Base-by-base conservation (phyloP, 768 basidiomycete species). In the Megacollybia marginata region DNA sequence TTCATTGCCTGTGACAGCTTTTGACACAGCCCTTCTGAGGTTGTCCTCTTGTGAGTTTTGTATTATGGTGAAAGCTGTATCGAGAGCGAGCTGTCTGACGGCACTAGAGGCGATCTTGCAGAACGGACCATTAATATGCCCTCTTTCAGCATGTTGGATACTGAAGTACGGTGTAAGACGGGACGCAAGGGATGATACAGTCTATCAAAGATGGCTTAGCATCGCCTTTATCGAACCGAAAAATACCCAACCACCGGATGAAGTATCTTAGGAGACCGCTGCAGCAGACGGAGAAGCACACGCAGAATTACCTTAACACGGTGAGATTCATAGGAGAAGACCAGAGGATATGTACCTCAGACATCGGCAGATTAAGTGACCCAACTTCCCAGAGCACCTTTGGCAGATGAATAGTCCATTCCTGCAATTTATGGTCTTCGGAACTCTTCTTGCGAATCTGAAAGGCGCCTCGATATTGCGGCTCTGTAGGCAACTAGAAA, bases 351-450 rank as follows among this genome's bases (percentile, higher is more conserved):
- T 71, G 55, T 46, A 88, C 91, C 76, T 88, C 81, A 0, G 83
- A 82, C 4, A 75, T 67, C 1, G 63, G 55, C 15, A 75, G 60
- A 59, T 89, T 78, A 28, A 28, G 6, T 28, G 23, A 28, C 3
- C 85, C 85, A 9, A 87, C 64, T 63, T 97, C 93, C 94, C 94
- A 97, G 4, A 97, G 69, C 6, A 75, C 74, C 64, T 80, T 85
- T 0, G 93, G 91, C 42, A 96, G 74, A 54, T 86, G 80, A 23
- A 75, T 62, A 15, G 92, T 55, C 92, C 93, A 96, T 32, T 56
- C 51, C 55, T 61, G 53, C 49, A 64, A 55, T 46, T 56, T 60
- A 44, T 55, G 48, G 44, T 59, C 57, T 28, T 28, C 23, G 6
- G 23, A 2, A 28, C 23, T 28, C 19, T 35, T 42, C 9, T 56